Percentiles rank a stretch among this genome's conserved stretches.
phyloP scores from a whole-genome alignment of 2,329 filamentous ascomycete species.

The Sphaerulina vaccinii region DNA sequence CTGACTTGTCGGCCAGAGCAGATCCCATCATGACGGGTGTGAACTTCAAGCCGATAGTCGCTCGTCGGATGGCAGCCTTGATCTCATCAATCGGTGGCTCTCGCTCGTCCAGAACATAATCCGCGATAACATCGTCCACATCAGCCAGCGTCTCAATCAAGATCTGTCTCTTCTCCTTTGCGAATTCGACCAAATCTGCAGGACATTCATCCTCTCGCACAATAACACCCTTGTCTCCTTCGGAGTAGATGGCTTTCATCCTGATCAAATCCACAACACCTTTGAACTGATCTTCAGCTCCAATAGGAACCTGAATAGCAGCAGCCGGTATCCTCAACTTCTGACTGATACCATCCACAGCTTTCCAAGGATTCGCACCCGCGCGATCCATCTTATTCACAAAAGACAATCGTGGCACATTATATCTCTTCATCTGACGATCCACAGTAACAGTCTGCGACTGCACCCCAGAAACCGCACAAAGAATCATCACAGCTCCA shows the following conservation, averaged over 20 bases:
- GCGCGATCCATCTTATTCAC: slow-evolving; percentile 99
- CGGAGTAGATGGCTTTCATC: slow-evolving; percentile 92
- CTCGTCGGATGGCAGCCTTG: slow-evolving; percentile 84
- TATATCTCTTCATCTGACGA: slow-evolving; percentile 97
- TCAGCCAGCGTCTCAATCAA: slow-evolving; percentile 95
- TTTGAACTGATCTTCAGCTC: slow-evolving; percentile 83
- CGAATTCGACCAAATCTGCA: slow-evolving; percentile 71
- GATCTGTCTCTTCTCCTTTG: slow-evolving; percentile 75
- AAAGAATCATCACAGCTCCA: slow-evolving; percentile 97
- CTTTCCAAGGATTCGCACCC: slow-evolving; percentile 97
- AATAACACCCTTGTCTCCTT: slow-evolving; percentile 74
- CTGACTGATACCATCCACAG: slow-evolving; percentile 93
- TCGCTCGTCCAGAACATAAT: slow-evolving; percentile 86
- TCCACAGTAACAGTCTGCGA: slow-evolving; percentile 98
- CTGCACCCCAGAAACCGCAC: slow-evolving; percentile 94
- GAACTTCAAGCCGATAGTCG: slow-evolving; percentile 88
- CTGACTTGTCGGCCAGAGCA: slow-evolving; percentile 87
- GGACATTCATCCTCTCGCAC: slow-evolving; percentile 81
- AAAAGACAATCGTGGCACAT: slow-evolving; percentile 91
- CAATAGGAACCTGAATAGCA: slow-evolving; percentile 92
- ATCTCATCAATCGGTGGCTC: slow-evolving; percentile 79
- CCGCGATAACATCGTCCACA: slow-evolving; percentile 96
- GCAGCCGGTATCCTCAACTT: slow-evolving; percentile 93
- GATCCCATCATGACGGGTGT: slow-evolving; percentile 95
- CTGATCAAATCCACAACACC: slow-evolving; percentile 89